These are phyloP conservation scores for Cytospora piceae DNA, from an alignment of 2,329 filamentous ascomycete genomes.

Conservation along the genomic window DNA sequence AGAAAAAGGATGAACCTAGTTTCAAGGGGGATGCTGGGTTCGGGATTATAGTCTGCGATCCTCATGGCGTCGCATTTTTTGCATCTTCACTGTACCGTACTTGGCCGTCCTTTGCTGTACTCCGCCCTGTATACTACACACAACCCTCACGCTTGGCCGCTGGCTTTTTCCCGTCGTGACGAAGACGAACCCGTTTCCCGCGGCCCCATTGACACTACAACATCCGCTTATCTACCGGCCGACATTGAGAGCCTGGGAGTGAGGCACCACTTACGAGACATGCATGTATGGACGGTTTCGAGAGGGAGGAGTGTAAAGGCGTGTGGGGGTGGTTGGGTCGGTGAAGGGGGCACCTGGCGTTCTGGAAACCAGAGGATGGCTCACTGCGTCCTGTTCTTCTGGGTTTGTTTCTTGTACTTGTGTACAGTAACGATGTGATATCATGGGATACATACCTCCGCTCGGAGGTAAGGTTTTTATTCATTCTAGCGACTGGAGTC, in stretches of 20 bases:
- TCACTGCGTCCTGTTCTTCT: not conserved
- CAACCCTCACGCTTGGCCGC: slow-evolving; percentile 1
- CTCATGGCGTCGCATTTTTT: slow-evolving; percentile 13
- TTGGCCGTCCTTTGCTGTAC: slow-evolving; percentile 16
- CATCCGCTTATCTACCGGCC: not conserved
- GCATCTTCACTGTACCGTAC: slow-evolving; percentile 11
- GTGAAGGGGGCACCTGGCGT: slow-evolving; percentile 12
- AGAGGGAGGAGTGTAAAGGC: not conserved
- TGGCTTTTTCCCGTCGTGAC: not conserved
- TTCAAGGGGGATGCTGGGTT: slow-evolving; percentile 5
- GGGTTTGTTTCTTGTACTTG: slow-evolving; percentile 1
- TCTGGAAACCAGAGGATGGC: slow-evolving; percentile 13
- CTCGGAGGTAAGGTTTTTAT: not conserved
- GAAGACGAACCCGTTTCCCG: not conserved
- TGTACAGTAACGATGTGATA: not conserved
- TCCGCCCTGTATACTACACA: slow-evolving; percentile 27
- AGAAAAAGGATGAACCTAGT: not conserved
- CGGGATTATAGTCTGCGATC: slow-evolving; percentile 17
- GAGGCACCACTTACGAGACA: not conserved
- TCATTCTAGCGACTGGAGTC: not conserved
- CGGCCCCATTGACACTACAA: not conserved
- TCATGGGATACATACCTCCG: not conserved
- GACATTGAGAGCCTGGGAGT: not conserved
- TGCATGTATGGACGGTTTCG: slow-evolving; percentile 2
- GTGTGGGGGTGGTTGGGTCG: not conserved